A percentile compares a stretch with the other conserved stretches of the same genome.
Evolutionary conservation across 176 grass and related monocot genomes (phyloP).

Genomic region (Phoenix roebelenii): DNA sequence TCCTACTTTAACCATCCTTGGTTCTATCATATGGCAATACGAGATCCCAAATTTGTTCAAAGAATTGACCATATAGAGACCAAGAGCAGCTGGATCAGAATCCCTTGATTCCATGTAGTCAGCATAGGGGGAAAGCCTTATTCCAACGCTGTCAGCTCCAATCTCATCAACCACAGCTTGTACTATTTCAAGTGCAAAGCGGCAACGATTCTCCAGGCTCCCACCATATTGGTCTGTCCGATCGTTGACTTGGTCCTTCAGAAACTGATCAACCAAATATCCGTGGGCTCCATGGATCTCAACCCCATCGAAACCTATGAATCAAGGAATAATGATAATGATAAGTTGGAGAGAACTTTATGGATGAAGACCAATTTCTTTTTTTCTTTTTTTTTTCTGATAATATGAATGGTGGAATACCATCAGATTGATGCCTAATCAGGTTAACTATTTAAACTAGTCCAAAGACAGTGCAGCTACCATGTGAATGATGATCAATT

Average conservation of each 20-base stretch:
- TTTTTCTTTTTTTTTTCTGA: too few species aligned
- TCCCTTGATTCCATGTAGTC: slow-evolving; percentile 36
- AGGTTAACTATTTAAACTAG: too few species aligned
- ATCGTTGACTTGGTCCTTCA: slow-evolving; percentile 68
- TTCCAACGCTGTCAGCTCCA: slow-evolving; percentile 60
- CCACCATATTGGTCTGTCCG: slow-evolving; percentile 57
- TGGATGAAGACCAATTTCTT: too few species aligned
- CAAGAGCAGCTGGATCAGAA: slow-evolving; percentile 51
- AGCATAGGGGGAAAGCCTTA: slow-evolving; percentile 61
- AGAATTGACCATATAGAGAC: slow-evolving; percentile 47
- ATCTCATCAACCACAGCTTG: slow-evolving; percentile 55
- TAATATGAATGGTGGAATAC: too few species aligned
- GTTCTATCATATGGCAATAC: slow-evolving; percentile 62
- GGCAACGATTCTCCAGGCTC: slow-evolving; percentile 61
- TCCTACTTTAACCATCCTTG: slow-evolving; percentile 31
- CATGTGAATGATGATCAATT: too few species aligned
- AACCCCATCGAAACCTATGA: slow-evolving; percentile 75
- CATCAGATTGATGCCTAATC: too few species aligned
- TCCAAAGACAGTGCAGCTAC: too few species aligned
- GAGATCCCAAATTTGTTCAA: slow-evolving; percentile 49
- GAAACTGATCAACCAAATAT: slow-evolving; percentile 77
- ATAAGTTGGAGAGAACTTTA: too few species aligned
- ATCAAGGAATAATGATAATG: not conserved
- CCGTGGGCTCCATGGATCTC: slow-evolving; percentile 76
- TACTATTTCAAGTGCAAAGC: slow-evolving; percentile 56